Evolutionary conservation across 495 filamentous ascomycete genomes (phyloP).

Genomic region (Penicillium ucsense): DNA sequence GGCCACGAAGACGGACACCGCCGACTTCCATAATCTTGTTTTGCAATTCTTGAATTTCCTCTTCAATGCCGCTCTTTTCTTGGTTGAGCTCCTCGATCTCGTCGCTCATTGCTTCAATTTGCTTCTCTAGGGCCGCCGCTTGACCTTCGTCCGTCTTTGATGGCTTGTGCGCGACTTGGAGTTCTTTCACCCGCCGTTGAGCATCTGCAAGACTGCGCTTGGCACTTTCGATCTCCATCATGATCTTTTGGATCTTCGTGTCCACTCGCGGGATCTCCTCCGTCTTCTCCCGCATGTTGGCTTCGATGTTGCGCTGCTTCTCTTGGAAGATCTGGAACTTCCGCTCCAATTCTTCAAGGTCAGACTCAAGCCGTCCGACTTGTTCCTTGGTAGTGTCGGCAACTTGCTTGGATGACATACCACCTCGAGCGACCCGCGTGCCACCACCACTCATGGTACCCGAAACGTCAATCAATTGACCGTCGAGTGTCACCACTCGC

Average conservation of each 20-base stretch:
- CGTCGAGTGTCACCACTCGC: slow-evolving; percentile 92
- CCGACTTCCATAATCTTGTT: slow-evolving; percentile 97
- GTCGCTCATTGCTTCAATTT: slow-evolving; percentile 60
- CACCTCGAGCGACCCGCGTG: slow-evolving; percentile 72
- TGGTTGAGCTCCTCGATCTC: slow-evolving; percentile 71
- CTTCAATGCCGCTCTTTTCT: slow-evolving; percentile 77
- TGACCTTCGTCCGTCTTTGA: slow-evolving; percentile 68
- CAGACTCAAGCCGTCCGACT: slow-evolving; percentile 72
- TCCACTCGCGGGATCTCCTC: slow-evolving; percentile 76
- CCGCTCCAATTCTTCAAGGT: slow-evolving; percentile 75
- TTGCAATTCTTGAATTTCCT: slow-evolving; percentile 82
- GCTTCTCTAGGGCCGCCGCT: slow-evolving; percentile 60
- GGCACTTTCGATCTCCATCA: slow-evolving; percentile 79
- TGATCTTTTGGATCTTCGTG: slow-evolving; percentile 85
- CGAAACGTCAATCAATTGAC: slow-evolving; percentile 91
- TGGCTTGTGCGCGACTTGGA: slow-evolving; percentile 67
- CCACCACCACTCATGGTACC: slow-evolving; percentile 98
- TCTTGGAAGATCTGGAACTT: slow-evolving; percentile 73
- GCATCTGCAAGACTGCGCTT: slow-evolving; percentile 77
- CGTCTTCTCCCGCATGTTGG: slow-evolving; percentile 59
- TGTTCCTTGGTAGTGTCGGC: slow-evolving; percentile 79
- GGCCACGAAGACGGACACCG: slow-evolving; percentile 79
- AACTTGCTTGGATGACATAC: slow-evolving; percentile 91
- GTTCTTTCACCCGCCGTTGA: slow-evolving; percentile 71
- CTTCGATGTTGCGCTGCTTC: slow-evolving; percentile 66